phyloP scores from a whole-genome alignment of 1,284 basidiomycete genomes.

The Prillingera fragicola region DNA sequence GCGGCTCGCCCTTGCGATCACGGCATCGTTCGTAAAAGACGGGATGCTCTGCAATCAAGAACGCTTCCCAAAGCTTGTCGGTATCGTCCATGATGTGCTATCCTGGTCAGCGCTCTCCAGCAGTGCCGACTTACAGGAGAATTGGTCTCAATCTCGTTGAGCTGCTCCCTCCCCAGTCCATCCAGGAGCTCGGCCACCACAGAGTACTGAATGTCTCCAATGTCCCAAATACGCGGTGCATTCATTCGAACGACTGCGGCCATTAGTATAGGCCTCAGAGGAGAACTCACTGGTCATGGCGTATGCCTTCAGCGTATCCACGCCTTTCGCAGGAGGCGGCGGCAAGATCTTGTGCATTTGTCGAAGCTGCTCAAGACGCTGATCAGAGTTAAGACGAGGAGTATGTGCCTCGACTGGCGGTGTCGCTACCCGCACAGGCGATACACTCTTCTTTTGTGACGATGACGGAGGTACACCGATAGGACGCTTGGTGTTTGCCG shows the following conservation, averaged over 20 bases:
- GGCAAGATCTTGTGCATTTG: neutral
- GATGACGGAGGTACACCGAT: neutral
- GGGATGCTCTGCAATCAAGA: slow-evolving; percentile 32
- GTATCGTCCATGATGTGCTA: slow-evolving; percentile 42
- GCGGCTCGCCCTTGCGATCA: slow-evolving; percentile 22
- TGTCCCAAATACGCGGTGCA: slow-evolving; percentile 31
- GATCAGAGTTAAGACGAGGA: neutral
- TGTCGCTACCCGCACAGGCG: neutral
- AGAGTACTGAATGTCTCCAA: slow-evolving; percentile 35
- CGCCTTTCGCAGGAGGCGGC: neutral
- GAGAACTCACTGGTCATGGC: slow-evolving; percentile 4
- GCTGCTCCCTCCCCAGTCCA: slow-evolving; percentile 31
- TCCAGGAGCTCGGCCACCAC: slow-evolving; percentile 31
- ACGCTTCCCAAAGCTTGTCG: slow-evolving; percentile 43
- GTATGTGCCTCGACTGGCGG: neutral
- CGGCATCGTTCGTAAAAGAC: slow-evolving; percentile 30
- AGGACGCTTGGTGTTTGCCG: slow-evolving; percentile 4
- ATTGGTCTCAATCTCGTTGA: slow-evolving; percentile 30
- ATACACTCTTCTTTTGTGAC: neutral
- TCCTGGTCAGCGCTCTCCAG: neutral
- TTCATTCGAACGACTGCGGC: slow-evolving; percentile 30
- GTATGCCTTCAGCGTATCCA: neutral
- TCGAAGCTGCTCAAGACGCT: slow-evolving; percentile 7
- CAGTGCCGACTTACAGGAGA: slow-evolving; percentile 23
- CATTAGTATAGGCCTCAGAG: neutral